Evolutionary conservation across 2,329 filamentous ascomycete species (phyloP).

Genomic region (Aspergillus costaricaensis): DNA sequence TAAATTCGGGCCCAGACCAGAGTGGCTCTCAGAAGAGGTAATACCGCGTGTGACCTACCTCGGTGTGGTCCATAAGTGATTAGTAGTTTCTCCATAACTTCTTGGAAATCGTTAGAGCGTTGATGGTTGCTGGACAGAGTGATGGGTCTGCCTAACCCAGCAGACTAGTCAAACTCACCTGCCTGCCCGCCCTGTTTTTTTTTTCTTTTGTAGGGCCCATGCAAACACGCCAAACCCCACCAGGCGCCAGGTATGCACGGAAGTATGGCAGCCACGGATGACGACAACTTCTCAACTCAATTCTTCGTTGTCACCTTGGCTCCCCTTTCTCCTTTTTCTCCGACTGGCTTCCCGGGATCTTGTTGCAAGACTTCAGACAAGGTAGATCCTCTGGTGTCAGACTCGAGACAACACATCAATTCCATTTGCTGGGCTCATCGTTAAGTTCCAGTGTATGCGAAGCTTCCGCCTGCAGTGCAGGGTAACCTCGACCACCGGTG

Average conservation of each 20-base stretch:
- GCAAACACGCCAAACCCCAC: slow-evolving; percentile 6
- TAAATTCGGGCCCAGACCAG: not conserved
- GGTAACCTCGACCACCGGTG: not conserved
- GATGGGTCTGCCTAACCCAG: not conserved
- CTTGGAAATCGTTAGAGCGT: not conserved
- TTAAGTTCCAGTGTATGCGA: not conserved
- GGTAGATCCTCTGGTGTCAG: not conserved
- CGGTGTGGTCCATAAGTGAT: not conserved
- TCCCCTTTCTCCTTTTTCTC: not conserved
- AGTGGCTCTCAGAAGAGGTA: not conserved
- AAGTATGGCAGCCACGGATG: slow-evolving; percentile 6
- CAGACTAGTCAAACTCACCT: not conserved
- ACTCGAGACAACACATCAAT: not conserved
- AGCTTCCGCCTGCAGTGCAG: not conserved
- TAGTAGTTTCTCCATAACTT: not conserved
- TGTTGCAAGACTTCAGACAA: not conserved
- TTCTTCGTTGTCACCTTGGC: not conserved
- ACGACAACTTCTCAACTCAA: not conserved
- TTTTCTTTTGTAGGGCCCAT: not conserved
- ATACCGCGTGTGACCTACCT: not conserved
- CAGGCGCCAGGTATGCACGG: not conserved
- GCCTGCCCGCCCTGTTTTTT: not conserved
- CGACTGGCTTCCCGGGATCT: not conserved
- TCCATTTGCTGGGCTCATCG: not conserved
- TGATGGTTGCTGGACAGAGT: not conserved